Conservation (phyloP, 1,139 yeast species). For the Suhomyces bribrorum region DNA sequence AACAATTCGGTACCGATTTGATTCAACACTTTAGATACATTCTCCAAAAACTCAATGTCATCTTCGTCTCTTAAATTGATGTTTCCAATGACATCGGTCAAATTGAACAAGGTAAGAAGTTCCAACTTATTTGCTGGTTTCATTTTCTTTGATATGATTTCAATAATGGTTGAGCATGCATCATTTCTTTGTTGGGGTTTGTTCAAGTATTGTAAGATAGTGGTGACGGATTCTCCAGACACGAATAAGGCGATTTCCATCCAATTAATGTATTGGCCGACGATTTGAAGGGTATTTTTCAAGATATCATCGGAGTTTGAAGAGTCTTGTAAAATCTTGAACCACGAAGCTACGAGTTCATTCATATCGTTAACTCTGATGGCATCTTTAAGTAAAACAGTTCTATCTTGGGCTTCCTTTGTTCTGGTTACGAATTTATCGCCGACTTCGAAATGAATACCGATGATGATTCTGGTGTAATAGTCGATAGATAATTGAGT, state of each 20-base stretch:
- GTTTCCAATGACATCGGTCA: conserved; percentile 55
- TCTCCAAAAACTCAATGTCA: conserved; percentile 74
- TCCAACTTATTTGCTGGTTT: conserved; percentile 81
- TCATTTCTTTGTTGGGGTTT: conserved; percentile 48
- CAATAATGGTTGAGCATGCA: conserved; percentile 74
- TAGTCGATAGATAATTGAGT: conserved; percentile 67
- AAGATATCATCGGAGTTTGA: conserved; percentile 48
- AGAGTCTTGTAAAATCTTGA: conserved; percentile 47
- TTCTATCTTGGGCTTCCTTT: conserved; percentile 61
- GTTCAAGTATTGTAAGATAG: conserved; percentile 64
- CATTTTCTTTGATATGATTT: conserved; percentile 90
- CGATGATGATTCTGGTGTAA: conserved; percentile 69
- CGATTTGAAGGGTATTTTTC: conserved; percentile 60
- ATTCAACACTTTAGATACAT: conserved; percentile 72
- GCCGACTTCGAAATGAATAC: conserved; percentile 89
- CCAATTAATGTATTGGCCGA: conserved; percentile 93
- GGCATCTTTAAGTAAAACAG: conserved; percentile 73
- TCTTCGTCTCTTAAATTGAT: conserved; percentile 35
- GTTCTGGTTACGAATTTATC: conserved; percentile 81
- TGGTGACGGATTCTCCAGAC: conserved; percentile 60
- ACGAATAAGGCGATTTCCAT: conserved; percentile 84
- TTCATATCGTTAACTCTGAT: conserved; percentile 78
- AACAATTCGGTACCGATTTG: conserved; percentile 76
- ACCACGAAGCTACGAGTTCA: conserved; percentile 69
- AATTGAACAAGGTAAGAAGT: conserved; percentile 65